Percentiles rank a stretch among this genome's conserved stretches.
These are phyloP conservation scores for Cryptococcus sp. DNA, from an alignment of 1,284 basidiomycete genomes.

Conservation along the genomic window DNA sequence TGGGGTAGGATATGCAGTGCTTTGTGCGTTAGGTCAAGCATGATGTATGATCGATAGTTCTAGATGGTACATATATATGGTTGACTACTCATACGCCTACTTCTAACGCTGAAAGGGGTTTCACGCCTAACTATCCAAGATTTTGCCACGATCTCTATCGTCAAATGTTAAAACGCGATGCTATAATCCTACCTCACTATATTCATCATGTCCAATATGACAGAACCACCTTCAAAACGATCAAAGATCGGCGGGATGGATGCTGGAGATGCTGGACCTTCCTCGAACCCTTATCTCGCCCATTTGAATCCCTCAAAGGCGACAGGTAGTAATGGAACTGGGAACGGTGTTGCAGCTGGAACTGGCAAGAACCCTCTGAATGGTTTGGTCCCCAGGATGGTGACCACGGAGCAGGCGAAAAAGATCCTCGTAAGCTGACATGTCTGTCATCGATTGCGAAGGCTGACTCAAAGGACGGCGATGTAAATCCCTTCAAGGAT, in stretches of 20 bases:
- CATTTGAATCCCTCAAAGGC: conserved; percentile 7
- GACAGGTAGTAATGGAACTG: conserved; percentile 10
- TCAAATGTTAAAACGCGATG: no score
- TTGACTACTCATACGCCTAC: no score
- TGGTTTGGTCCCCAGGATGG: conserved; percentile 72
- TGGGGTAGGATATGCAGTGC: neutral
- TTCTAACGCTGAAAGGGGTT: no score
- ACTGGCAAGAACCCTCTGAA: conserved; percentile 56
- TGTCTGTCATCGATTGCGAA: no score
- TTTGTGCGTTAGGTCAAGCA: neutral
- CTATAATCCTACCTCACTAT: no score
- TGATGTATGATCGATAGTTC: no score
- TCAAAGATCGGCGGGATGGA: conserved; percentile 29
- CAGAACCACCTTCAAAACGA: conserved; percentile 40
- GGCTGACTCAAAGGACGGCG: conserved; percentile 60
- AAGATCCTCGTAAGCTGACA: conserved; percentile 69
- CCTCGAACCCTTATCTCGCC: conserved; percentile 40
- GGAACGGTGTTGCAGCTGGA: conserved; percentile 8
- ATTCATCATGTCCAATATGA: conserved; percentile 10
- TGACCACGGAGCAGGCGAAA: conserved; percentile 67
- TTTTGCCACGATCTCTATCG: no score
- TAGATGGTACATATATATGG: no score
- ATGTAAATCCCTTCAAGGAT: conserved; percentile 85
- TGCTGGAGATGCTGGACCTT: conserved; percentile 18
- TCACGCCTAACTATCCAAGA: no score